Conservation (phyloP, 768 basidiomycete genomes). For the Leccinum subgranulosum region DNA sequence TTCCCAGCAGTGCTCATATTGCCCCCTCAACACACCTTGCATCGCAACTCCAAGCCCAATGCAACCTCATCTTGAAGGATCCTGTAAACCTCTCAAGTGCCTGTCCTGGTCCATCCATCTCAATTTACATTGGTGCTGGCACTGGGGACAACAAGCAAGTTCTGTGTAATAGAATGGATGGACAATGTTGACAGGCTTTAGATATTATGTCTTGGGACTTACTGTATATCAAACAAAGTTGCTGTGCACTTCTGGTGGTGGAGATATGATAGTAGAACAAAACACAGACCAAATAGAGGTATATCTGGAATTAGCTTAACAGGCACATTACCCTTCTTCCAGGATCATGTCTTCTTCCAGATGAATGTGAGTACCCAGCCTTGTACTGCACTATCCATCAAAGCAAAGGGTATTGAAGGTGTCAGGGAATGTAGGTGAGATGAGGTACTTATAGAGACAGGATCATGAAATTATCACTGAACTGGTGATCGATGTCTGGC, state of each 20-base stretch:
- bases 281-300: neutral
- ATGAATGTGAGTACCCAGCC: too few species aligned
- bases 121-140: neutral
- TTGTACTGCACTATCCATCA: too few species aligned
- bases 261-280: neutral
- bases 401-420: too few species aligned
- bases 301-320: neutral
- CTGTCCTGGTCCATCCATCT: constrained; percentile 3
- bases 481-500: too few species aligned
- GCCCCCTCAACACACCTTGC: neutral
- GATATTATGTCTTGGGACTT: neutral
- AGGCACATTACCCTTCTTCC: neutral
- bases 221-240: neutral
- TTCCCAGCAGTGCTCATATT: neutral
- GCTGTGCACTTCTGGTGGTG: neutral
- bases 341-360: neutral
- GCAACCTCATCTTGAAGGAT: too few species aligned
- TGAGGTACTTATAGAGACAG: too few species aligned
- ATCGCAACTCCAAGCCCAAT: too few species aligned
- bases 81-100: constrained; percentile 2
- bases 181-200: constrained; percentile 7
- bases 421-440: too few species aligned
- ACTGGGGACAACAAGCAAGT: neutral
- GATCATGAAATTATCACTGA: too few species aligned
- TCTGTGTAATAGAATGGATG: constrained; percentile 10